A percentile compares a stretch with the other conserved stretches of the same genome.
phyloP scores from a whole-genome alignment of 768 basidiomycete genomes.

The Russula ochroleuca region DNA sequence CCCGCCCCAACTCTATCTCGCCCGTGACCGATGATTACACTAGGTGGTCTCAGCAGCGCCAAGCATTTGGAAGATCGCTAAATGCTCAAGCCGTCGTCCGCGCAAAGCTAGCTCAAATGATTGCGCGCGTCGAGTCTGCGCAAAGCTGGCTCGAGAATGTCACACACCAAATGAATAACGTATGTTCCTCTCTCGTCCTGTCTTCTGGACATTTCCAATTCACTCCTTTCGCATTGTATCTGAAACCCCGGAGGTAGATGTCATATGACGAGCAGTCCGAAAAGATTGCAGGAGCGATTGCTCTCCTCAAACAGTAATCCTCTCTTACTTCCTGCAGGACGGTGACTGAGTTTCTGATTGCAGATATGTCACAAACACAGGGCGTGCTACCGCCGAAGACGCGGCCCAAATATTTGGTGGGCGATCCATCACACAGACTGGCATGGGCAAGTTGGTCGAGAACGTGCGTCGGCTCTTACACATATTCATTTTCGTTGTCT shows the following conservation, averaged over 20 bases:
- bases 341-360: slow-evolving; percentile 10
- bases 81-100: slow-evolving; percentile 82
- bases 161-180: slow-evolving; percentile 91
- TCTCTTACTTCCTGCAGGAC: neutral
- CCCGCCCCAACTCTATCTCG: neutral
- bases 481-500: neutral
- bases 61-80: slow-evolving; percentile 87
- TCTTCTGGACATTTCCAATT: neutral
- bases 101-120: slow-evolving; percentile 83
- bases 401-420: slow-evolving; percentile 88
- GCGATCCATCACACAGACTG: slow-evolving; percentile 77
- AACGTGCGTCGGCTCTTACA: slow-evolving; percentile 44
- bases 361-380: slow-evolving; percentile 65
- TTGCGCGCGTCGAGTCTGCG: slow-evolving; percentile 77
- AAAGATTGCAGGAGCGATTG: slow-evolving; percentile 85
- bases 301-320: slow-evolving; percentile 79
- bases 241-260: slow-evolving; percentile 53
- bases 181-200: slow-evolving; percentile 32
- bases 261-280: slow-evolving; percentile 77
- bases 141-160: slow-evolving; percentile 89
- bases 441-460: slow-evolving; percentile 83
- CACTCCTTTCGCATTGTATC: slow-evolving; percentile 20
- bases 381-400: slow-evolving; percentile 66
- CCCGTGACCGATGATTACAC: slow-evolving; percentile 1
- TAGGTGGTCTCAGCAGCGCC: slow-evolving; percentile 85